Base-by-base conservation (phyloP, 2,329 filamentous ascomycete species). In the Hymenotorrendiella dingleyae region DNA sequence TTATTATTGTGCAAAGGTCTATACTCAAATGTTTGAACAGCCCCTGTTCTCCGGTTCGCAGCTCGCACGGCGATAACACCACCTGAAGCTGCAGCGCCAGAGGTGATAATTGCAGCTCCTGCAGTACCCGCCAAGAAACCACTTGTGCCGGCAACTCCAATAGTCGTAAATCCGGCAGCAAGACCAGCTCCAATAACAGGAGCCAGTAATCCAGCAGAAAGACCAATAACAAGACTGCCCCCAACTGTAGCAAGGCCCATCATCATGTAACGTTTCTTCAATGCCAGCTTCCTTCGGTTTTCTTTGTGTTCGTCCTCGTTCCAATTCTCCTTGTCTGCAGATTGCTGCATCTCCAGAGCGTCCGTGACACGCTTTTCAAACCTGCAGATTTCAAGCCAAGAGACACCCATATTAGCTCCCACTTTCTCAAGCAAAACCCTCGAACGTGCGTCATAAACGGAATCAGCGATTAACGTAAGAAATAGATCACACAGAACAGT, bases 331-430 rank as follows among this genome's bases (percentile, higher is more conserved):
- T 91, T 94, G 50, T 89, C 85, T 5, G 88, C 87, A 35, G 86
- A 82, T 64, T 97, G 89, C 65, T 97, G 91, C 88, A 98, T 96
- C 64, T 98, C 93, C 17, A 98, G 70, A 1, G 93, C 89, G 64
- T 98, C 93, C 6, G 93, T 96, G 5, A 98, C 88, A 40, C 89
- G 84, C 67, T 96, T 97, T 67, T 98, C 93, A 58, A 98, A 98
- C 28, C 88, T 82, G 64, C 89, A 94, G 45, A 97, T 94, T 53
- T 98, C 93, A 41, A 94, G 71, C 88, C 87, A 94, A 10, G 83
- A 76, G 6, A 98, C 82, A 30, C 86, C 80, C 54, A 98, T 75
- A 47, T 84, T 83, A 40, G 78, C 74, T 26, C 84, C 93, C 1
- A 97, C 88, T 42, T 78, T 74, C 64, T 97, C 91, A 5, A 98